phyloP scores from a whole-genome alignment of 768 basidiomycete genomes.

The Kwoniella dejecticola region DNA sequence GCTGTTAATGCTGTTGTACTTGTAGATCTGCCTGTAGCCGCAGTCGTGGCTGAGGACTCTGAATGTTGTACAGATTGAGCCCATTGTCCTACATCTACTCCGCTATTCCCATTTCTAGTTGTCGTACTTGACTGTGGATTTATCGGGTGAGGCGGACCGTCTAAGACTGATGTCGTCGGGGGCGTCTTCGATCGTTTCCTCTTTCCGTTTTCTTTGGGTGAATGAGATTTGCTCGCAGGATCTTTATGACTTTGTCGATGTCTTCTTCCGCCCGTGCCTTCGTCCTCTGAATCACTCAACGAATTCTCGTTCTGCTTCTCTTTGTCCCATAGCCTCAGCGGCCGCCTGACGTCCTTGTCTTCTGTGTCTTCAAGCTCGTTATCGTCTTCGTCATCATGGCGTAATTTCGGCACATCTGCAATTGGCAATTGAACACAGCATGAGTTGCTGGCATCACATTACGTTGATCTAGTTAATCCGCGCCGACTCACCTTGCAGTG shows the following conservation, averaged over 20 bases:
- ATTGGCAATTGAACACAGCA: conserved; percentile 1
- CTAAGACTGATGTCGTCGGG: not conserved
- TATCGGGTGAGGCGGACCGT: not conserved
- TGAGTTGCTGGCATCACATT: not conserved
- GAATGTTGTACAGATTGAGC: conserved; percentile 2
- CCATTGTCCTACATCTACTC: conserved; percentile 6
- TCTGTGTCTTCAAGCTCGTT: conserved; percentile 76
- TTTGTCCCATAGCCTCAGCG: conserved; percentile 74
- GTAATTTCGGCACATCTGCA: conserved; percentile 77
- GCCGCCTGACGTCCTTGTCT: conserved; percentile 73
- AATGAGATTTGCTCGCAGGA: no score
- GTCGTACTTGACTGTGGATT: not conserved
- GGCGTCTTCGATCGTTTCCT: conserved; percentile 20
- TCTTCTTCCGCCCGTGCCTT: conserved; percentile 79
- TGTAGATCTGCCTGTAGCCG: not conserved
- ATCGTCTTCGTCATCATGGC: conserved; percentile 78
- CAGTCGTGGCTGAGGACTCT: not conserved
- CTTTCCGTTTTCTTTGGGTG: not conserved
- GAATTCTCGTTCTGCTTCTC: conserved; percentile 81
- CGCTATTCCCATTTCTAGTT: not conserved
- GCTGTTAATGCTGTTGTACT: not conserved
- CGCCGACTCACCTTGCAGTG: conserved; percentile 70
- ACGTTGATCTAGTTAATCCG: not conserved
- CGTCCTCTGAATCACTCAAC: conserved; percentile 96
- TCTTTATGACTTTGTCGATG: conserved; percentile 52